Evolutionary conservation across 192 early-diverging fungal genomes (phyloP).

Genomic region (Pecoramyces ruminantium): DNA sequence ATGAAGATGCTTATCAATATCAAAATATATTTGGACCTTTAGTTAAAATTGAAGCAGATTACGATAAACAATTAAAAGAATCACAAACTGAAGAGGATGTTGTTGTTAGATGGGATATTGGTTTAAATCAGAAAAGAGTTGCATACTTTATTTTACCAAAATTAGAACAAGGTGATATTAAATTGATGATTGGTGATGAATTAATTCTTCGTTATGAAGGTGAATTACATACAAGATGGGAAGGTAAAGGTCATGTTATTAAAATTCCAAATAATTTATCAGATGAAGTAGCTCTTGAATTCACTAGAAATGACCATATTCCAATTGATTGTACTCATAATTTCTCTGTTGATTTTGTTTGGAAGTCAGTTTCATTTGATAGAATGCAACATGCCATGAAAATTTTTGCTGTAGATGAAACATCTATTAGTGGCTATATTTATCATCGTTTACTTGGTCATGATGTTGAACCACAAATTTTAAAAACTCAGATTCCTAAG

Average conservation of each 20-base stretch:
- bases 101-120: conserved; percentile 92
- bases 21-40: conserved; percentile 89
- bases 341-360: conserved; percentile 93
- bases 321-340: conserved; percentile 62
- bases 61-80: conserved; percentile 73
- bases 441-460: conserved; percentile 91
- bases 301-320: conserved; percentile 44
- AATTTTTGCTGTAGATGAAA: conserved; percentile 90
- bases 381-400: conserved; percentile 92
- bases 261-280: conserved; percentile 89
- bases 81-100: conserved; percentile 91
- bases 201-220: conserved; percentile 74
- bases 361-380: conserved; percentile 95
- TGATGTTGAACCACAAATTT: conserved; percentile 72
- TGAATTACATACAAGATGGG: conserved; percentile 69
- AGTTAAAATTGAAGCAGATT: conserved; percentile 87
- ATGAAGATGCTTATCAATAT: conserved; percentile 95
- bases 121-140: conserved; percentile 76
- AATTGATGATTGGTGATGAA: conserved; percentile 88
- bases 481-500: conserved; percentile 67
- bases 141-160: conserved; percentile 90
- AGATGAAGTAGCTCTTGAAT: conserved; percentile 91
- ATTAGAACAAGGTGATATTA: conserved; percentile 75
- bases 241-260: conserved; percentile 76
- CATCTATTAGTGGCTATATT: conserved; percentile 82